Evolutionary conservation across 2,329 filamentous ascomycete species (phyloP).

Genomic region (Myotisia sp.): DNA sequence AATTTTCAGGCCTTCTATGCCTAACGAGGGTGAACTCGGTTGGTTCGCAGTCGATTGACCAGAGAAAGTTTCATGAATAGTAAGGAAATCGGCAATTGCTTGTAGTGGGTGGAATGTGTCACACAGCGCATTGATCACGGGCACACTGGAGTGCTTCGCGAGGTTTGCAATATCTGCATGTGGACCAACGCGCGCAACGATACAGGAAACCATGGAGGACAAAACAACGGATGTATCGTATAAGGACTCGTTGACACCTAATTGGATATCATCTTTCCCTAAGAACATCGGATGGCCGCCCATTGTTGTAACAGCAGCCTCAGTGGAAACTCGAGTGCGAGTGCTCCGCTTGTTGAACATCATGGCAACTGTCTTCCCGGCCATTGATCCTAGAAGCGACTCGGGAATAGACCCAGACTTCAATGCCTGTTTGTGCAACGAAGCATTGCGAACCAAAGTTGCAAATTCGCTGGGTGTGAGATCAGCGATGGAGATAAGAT

Average conservation of each 20-base stretch:
- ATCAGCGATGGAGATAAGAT: slow-evolving; percentile 84
- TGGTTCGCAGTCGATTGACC: slow-evolving; percentile 21
- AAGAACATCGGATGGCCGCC: slow-evolving; percentile 94
- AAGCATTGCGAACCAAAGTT: slow-evolving; percentile 69
- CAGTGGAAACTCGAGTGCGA: slow-evolving; percentile 81
- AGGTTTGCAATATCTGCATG: slow-evolving; percentile 61
- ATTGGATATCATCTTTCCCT: slow-evolving; percentile 87
- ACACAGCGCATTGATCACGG: slow-evolving; percentile 76
- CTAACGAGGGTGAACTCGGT: slow-evolving; percentile 37
- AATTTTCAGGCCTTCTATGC: slow-evolving; percentile 70
- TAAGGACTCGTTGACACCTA: slow-evolving; percentile 88
- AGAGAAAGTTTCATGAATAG: slow-evolving; percentile 65
- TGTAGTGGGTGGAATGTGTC: slow-evolving; percentile 90
- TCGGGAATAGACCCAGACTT: slow-evolving; percentile 52
- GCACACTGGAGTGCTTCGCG: slow-evolving; percentile 59
- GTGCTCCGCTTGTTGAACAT: slow-evolving; percentile 96
- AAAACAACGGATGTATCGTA: slow-evolving; percentile 84
- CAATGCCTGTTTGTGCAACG: slow-evolving; percentile 58
- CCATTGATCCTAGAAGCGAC: slow-evolving; percentile 47
- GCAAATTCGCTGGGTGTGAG: slow-evolving; percentile 66
- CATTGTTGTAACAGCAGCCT: slow-evolving; percentile 75
- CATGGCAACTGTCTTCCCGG: slow-evolving; percentile 75
- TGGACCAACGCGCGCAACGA: slow-evolving; percentile 63
- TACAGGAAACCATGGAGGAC: slow-evolving; percentile 79
- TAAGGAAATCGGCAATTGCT: slow-evolving; percentile 85